These are phyloP conservation scores for Metschnikowia amazonensis DNA, from an alignment of 805 yeast genomes.

Conservation along the genomic window DNA sequence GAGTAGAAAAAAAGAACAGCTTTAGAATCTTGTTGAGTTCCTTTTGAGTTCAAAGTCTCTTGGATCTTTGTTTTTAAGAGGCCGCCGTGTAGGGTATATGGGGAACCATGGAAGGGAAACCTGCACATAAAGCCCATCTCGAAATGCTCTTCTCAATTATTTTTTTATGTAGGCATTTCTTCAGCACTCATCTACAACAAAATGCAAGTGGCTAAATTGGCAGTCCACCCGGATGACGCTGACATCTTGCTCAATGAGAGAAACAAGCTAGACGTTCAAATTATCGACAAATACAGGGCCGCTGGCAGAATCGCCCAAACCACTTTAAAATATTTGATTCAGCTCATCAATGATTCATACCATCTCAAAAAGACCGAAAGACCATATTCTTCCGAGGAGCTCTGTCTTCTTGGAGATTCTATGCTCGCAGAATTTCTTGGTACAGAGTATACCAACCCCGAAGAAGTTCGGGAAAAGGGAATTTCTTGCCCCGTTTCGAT, in stretches of 20 bases:
- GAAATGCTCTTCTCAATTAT: constrained; percentile 8
- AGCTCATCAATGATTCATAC: constrained; percentile 69
- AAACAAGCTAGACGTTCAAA: constrained; percentile 58
- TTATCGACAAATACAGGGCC: constrained; percentile 75
- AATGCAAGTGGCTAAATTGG: constrained; percentile 75
- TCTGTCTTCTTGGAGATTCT: constrained; percentile 81
- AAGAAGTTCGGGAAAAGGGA: constrained; percentile 74
- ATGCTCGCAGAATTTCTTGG: constrained; percentile 59
- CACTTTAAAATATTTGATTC: constrained; percentile 60
- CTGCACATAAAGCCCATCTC: constrained; percentile 18
- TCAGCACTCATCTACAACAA: constrained; percentile 4
- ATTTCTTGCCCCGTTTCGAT: constrained; percentile 89
- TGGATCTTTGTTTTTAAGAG: background rate
- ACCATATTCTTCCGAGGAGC: constrained; percentile 56
- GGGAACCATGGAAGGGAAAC: background rate
- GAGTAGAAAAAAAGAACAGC: too few relatives aligned
- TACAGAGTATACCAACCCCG: constrained; percentile 54
- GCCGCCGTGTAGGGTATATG: background rate
- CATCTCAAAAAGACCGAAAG: constrained; percentile 50
- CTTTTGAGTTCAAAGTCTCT: too few relatives aligned
- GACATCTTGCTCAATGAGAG: constrained; percentile 67
- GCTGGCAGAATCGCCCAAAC: constrained; percentile 91
- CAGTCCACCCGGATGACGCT: constrained; percentile 70
- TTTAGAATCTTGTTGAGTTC: too few relatives aligned
- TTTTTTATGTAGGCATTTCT: constrained; percentile 4